Base-by-base conservation (phyloP, 495 filamentous ascomycete genomes). In the Penicillium coprophilum region DNA sequence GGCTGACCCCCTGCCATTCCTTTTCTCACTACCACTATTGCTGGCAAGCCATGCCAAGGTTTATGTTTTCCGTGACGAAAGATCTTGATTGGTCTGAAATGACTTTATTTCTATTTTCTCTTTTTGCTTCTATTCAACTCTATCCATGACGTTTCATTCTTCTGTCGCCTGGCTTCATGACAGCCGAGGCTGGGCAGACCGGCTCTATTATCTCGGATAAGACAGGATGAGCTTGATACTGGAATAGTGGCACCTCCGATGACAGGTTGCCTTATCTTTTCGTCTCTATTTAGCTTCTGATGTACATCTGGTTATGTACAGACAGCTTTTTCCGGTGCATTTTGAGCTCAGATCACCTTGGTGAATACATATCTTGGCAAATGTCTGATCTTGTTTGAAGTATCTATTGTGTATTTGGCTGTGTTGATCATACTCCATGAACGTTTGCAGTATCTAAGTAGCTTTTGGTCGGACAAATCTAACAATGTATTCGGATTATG, bases 21-120 rank as follows among this genome's bases (percentile, higher is more conserved):
- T 57, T 69, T 52, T 44, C 30, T 60, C 40, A 47, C 61, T 28
- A 48, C 40, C 50, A 39, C 46, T 60, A 34, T 53, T 57, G 21
- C 31, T 60, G 58, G 46, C 51, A 47, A 46, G 17, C 39, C 38
- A 15, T 57, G 58, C 50, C 57, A 60, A 32, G 46, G 20, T 52
- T 62, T 20, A 57, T 61, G 46, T 58, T 34, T 52, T 59, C 40
- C 40, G 58, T 61, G 63, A 68, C 46, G 63, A 63, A 62, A 56
- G 63, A 56, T 60, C 53, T 60, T 52, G 46, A 62, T 60, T 46
- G 59, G 63, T 67, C 66, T 57, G 54, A 53, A 61, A 63, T 53
- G 64, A 67, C 54, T 56, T 59, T 41, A 58, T 60, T 61, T 53
- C 40, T 59, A 28, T 27, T 41, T 57, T 56, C 20, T 55, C 23